Evolutionary conservation across 1,284 basidiomycete genomes (phyloP), one percentile per base, ranked within the genome.

Genomic region (Cerioporus squamosus): DNA sequence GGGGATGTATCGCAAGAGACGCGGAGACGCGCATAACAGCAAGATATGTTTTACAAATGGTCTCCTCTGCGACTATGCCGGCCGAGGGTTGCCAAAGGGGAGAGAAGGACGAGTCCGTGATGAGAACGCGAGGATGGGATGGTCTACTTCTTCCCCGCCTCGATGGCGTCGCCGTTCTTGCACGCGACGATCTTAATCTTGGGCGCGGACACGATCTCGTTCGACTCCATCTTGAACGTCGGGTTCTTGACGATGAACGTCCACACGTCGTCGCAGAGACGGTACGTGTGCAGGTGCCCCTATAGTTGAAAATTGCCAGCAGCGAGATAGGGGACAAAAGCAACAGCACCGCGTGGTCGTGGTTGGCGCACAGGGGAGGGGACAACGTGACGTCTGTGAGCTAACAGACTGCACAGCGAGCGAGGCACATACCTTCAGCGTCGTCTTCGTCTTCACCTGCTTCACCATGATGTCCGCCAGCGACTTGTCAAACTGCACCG

Each of bases 241-340:
- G 95, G 90, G 66, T 95, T 87, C 73, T 94, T 93, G 48, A 97
- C 91, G 62, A 96, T 92, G 74, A 97, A 98, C 40, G 95, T 97
- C 95, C 95, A 97, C 47, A 97, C 95, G 70, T 97, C 95, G 77
- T 97, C 95, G 71, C 94, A 95, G 2, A 95, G 82, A n/a, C 94
- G 87, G 77, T 97, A 97, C 1, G 94, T 97, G 68, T 91, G 86
- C 47, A 97, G 76, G 72, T 95, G 92, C 18, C 94, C 95, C 93
- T 95, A 69, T 8, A 51, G 43, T 17, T n/a, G n/a, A n/a, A n/a
- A n/a, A n/a, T n/a, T 12, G 24, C 51, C 46, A 18, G 24, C 5
- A 42, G n/a, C 5, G 40, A n/a, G 15, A n/a, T 18, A 42, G n/a
- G 40, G n/a, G n/a, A n/a, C n/a, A 42, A 40, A 44, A 10, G n/a